phyloP scores from a whole-genome alignment of 441 rosid genomes.

The Aquilaria agallochum region DNA sequence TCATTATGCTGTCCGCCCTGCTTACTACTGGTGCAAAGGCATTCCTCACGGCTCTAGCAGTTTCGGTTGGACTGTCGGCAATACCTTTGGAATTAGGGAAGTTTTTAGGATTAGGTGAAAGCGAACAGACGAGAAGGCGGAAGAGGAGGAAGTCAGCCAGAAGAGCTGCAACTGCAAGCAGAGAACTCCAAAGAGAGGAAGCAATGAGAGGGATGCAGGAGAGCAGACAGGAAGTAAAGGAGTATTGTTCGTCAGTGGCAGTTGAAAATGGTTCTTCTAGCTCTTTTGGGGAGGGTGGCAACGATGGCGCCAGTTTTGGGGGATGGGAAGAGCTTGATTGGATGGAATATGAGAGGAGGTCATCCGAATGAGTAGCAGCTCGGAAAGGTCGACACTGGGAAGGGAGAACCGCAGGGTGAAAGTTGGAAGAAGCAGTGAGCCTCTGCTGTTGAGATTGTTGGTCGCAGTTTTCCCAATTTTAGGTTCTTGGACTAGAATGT shows the following conservation, averaged over 20 bases:
- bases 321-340: conserved; percentile 76
- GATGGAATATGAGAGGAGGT: conserved; percentile 10
- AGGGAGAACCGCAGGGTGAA: conserved; percentile 32
- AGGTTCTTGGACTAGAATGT: conserved; percentile 57
- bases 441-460: conserved; percentile 68
- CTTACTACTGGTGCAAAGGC: conserved; percentile 72
- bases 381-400: conserved; percentile 17
- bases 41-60: conserved; percentile 42
- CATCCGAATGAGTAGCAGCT: conserved; percentile 17
- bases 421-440: conserved; percentile 34
- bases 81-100: conserved; percentile 39
- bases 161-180: neutral
- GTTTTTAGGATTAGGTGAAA: conserved; percentile 24
- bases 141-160: conserved; percentile 13
- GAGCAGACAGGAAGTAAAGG: conserved; percentile 14
- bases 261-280: conserved; percentile 28
- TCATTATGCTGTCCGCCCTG: conserved; percentile 43
- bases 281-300: conserved; percentile 14
- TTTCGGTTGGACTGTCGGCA: conserved; percentile 46
- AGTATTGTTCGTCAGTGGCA: conserved; percentile 28
- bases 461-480: conserved; percentile 76
- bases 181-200: conserved; percentile 10
- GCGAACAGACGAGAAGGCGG: conserved; percentile 6
- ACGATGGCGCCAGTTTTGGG: conserved; percentile 37
- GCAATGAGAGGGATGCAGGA: conserved; percentile 4